Percentiles rank a stretch among this genome's conserved stretches.
phyloP scores from a whole-genome alignment of 2,329 filamentous ascomycete genomes.

The Tolypocladium tropicale region DNA sequence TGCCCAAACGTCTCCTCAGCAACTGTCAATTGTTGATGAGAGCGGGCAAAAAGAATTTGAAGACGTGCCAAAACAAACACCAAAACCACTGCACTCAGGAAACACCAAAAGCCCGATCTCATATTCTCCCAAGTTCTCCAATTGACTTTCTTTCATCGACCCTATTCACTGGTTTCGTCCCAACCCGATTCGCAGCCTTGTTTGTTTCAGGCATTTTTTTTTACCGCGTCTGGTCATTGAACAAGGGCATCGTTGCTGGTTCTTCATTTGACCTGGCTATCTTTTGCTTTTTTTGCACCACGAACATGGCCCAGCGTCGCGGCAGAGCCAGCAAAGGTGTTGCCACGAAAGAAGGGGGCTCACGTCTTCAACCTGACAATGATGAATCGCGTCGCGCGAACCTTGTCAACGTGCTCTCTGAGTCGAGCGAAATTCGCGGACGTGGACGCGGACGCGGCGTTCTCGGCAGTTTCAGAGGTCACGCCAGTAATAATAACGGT shows the following conservation, averaged over 20 bases:
- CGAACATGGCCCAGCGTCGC: background rate
- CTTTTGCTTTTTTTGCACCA: background rate
- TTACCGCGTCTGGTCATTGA: background rate
- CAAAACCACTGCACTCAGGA: background rate
- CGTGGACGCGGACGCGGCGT: background rate
- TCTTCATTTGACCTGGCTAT: background rate
- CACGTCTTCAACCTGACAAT: conserved; percentile 1
- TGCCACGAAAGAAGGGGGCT: background rate
- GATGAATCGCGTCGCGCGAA: conserved; percentile 1
- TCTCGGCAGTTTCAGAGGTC: background rate
- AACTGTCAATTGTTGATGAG: background rate
- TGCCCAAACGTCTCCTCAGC: background rate
- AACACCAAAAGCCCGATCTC: background rate
- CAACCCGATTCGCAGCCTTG: background rate
- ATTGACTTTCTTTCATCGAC: background rate
- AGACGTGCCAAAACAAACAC: background rate
- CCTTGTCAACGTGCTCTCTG: background rate
- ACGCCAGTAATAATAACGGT: too few species aligned
- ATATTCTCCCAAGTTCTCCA: background rate
- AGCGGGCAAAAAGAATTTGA: background rate
- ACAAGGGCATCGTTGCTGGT: background rate
- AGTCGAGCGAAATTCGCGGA: background rate
- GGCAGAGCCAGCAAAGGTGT: background rate
- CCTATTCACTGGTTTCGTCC: background rate
- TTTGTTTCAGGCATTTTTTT: background rate